These are phyloP conservation scores for Przewalskia tangutica DNA, from an alignment of 257 asterid species.

Conservation along the genomic window DNA sequence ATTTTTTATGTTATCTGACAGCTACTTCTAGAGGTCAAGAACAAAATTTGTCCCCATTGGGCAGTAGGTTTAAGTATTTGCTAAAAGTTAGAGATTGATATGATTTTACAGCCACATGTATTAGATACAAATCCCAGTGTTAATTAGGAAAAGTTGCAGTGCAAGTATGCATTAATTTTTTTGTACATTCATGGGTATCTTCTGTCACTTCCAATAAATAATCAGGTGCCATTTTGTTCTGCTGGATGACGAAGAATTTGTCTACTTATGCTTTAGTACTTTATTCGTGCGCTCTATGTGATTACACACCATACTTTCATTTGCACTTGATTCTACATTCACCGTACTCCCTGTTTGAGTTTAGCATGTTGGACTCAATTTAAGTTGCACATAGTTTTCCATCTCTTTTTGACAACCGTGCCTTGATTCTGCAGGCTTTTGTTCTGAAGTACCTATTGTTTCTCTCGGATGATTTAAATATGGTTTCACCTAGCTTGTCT, in stretches of 20 bases:
- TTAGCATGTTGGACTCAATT: neutral
- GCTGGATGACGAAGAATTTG: neutral
- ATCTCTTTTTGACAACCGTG: slow-evolving; percentile 13
- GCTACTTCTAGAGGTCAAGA: neutral
- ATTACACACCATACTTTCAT: neutral
- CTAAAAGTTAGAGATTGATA: neutral
- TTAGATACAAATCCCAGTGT: neutral
- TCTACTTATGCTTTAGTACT: neutral
- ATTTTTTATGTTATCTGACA: neutral
- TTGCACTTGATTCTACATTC: neutral
- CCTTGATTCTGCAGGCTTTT: slow-evolving; percentile 71
- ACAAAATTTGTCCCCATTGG: neutral
- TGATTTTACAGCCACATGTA: neutral
- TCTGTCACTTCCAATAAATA: neutral
- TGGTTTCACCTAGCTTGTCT: slow-evolving; percentile 22
- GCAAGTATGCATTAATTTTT: neutral
- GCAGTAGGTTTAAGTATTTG: neutral
- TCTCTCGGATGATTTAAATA: slow-evolving; percentile 38
- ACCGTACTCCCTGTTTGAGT: neutral
- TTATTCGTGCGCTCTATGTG: neutral
- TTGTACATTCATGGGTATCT: slow-evolving; percentile 1
- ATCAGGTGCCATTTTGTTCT: neutral
- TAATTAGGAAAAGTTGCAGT: neutral
- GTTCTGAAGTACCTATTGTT: slow-evolving; percentile 84
- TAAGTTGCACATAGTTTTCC: neutral